Base-by-base conservation (phyloP, 2,329 filamentous ascomycete genomes). In the Penicillium sp. region DNA sequence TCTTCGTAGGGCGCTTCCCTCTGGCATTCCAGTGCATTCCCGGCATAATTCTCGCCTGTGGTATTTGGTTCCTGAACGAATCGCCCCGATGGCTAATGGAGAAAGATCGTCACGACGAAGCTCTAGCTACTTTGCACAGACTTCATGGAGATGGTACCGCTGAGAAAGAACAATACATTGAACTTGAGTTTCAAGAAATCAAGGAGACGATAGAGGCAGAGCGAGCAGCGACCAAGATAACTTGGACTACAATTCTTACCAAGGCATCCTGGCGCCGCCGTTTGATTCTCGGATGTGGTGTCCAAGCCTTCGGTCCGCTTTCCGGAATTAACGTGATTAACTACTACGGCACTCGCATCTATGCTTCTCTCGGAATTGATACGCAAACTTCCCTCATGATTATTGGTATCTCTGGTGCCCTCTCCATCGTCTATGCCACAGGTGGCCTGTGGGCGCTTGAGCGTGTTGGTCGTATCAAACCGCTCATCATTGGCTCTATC, bases 241-340 rank as follows among this genome's bases (percentile, higher is more conserved):
- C 71, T 2, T 76, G 73, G 68, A 67, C 53, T 8, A 48, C 62
- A n/a, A 75, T 75, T 7, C 72, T 80, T 34, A 73, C 71, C 3
- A 75, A 77, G 48, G 66, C 77, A 1, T 72, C 71, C 0, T 80
- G 75, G 75, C 70, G 78, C 33, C 74, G 74, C 51, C 72, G 78
- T 19, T 64, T 81, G 3, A 56, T 79, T 7, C 70, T 81, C 1
- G 78, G 76, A 8, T 76, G 74, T 37, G 75, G 72, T 29, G 73
- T 81, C 0, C 78, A 81, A 55, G 75, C 77, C 0, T 80, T 81
- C 46, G 76, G 74, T 2, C 77, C 75, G 10, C 67, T 79, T 2
- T 77, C 73, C n/a, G 78, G 78, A 4, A 76, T 79, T 52, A 79
- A 79, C 43, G 74, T 77, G 5, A 77, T 77, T 52, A 75, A 77